A percentile compares a stretch with the other conserved stretches of the same genome.
These are phyloP conservation scores for Cupressus sempervirens DNA, from an alignment of 75 land plant genomes.

Conservation along the genomic window DNA sequence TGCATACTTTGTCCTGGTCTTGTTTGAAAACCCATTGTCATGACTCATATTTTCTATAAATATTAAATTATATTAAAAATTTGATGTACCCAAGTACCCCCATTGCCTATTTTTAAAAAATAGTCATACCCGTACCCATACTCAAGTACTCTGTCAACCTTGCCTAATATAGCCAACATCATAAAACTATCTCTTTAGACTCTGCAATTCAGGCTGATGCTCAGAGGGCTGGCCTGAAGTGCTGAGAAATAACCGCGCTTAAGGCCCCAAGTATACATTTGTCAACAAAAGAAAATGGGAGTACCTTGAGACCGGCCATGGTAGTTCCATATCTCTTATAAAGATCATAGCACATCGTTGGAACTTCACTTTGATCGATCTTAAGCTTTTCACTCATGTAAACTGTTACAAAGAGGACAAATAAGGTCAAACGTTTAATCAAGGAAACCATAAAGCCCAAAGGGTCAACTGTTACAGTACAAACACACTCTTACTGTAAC, in stretches of 20 bases:
- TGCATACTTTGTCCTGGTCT: too few relatives aligned
- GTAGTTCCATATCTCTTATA: constrained; percentile 75
- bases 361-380: constrained; percentile 52
- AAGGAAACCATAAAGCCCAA: neutral
- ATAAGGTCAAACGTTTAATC: neutral
- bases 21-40: too few relatives aligned
- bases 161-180: too few relatives aligned
- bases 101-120: too few relatives aligned
- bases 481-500: neutral
- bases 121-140: too few relatives aligned
- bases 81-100: too few relatives aligned
- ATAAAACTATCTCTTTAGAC: neutral
- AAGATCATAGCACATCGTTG: constrained; percentile 64
- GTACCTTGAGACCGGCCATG: constrained; percentile 84
- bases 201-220: neutral
- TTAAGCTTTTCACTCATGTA: constrained; percentile 67
- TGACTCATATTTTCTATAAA: too few relatives aligned
- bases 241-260: neutral
- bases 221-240: neutral
- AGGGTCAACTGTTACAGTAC: too few relatives aligned
- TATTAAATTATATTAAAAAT: too few relatives aligned
- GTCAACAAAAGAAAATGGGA: neutral
- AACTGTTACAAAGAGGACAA: constrained; percentile 26
- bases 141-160: too few relatives aligned
- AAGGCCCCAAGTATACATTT: neutral